phyloP scores from a whole-genome alignment of 345 rosid species.

The Eucalyptus tenuipes region DNA sequence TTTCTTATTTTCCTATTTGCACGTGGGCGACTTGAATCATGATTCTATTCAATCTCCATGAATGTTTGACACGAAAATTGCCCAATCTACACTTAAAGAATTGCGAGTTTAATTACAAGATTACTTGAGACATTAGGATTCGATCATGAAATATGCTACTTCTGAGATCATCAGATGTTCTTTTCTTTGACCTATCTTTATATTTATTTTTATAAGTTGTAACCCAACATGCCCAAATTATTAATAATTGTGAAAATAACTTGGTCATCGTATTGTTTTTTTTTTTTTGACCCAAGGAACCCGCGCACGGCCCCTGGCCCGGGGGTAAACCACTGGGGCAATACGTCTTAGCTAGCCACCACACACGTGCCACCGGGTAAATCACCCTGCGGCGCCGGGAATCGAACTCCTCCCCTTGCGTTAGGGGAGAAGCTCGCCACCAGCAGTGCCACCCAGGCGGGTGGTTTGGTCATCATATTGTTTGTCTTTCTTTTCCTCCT shows the following conservation, averaged over 20 bases:
- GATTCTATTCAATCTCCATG: accelerated
- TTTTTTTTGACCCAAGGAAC: no score
- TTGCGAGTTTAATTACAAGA: no score
- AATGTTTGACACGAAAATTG: neutral
- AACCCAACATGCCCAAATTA: neutral
- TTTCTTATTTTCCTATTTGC: neutral
- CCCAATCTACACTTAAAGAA: neutral
- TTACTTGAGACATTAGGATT: neutral
- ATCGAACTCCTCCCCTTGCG: no score
- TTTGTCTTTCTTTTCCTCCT: neutral
- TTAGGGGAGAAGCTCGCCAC: no score
- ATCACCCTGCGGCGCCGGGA: no score
- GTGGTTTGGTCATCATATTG: neutral
- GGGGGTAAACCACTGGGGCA: no score
- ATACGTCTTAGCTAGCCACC: no score
- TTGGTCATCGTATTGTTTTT: neutral
- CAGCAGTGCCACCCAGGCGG: no score
- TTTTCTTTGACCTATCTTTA: neutral
- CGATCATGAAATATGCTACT: accelerated
- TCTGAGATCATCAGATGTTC: accelerated
- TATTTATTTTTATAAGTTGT: neutral
- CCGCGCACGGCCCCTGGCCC: no score
- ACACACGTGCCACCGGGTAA: no score
- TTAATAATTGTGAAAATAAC: neutral
- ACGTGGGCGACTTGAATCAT: neutral